A percentile compares a stretch with the other conserved stretches of the same genome.
Evolutionary conservation across 257 asterid species (phyloP).

Genomic region (Coffea canephora): DNA sequence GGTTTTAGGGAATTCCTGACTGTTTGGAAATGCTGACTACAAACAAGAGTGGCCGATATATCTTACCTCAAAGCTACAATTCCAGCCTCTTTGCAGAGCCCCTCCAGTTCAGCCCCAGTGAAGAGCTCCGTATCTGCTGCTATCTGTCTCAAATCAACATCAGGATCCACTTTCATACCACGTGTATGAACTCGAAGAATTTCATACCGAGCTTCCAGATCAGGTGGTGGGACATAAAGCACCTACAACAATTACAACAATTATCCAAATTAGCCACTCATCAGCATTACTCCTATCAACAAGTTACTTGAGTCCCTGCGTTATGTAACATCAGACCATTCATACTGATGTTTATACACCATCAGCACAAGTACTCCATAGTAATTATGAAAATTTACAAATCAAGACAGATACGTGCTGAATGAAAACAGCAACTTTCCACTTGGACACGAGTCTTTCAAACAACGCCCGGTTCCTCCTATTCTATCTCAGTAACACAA

Average conservation of each 20-base stretch:
- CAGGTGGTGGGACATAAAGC: conserved; percentile 93
- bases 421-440: too few species aligned
- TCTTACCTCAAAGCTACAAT: conserved; percentile 83
- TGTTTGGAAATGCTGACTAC: conserved; percentile 59
- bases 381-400: too few species aligned
- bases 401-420: not conserved
- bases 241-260: conserved; percentile 38
- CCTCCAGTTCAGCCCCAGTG: conserved; percentile 91
- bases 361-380: too few species aligned
- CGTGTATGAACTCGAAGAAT: conserved; percentile 85
- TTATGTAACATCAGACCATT: too few species aligned
- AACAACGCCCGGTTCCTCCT: too few species aligned
- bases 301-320: not conserved
- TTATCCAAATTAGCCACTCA: not conserved
- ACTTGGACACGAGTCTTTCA: too few species aligned
- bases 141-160: conserved; percentile 59
- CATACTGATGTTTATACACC: too few species aligned
- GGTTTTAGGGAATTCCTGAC: conserved; percentile 63
- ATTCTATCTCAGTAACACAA: too few species aligned
- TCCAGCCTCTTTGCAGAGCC: conserved; percentile 86
- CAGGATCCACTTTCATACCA: conserved; percentile 51
- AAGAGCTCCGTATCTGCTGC: conserved; percentile 72
- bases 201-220: conserved; percentile 67
- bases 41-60: conserved; percentile 63
- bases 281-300: not conserved